Base-by-base conservation (phyloP, 1,284 basidiomycete genomes). In the Ceratobasidium sp. region DNA sequence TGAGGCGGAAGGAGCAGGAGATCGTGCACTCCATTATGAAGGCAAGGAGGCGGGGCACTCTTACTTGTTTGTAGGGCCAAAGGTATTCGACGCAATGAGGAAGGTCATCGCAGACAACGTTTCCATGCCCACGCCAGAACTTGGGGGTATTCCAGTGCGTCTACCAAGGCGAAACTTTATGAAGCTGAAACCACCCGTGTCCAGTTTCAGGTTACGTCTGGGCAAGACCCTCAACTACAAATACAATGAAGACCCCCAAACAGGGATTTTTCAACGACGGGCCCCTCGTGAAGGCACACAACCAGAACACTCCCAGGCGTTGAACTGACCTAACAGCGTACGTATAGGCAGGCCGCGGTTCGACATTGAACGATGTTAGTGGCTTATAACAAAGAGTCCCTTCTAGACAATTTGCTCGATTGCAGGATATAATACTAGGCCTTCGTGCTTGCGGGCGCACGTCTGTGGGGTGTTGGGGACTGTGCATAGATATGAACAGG, bases 201-300 rank as follows among this genome's bases (percentile, higher is more conserved):
- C n/a, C 2, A 2, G 29, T 11, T 76, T 78, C 54, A 86, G 92
- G 64, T 84, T 95, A 43, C 87, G 92, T 54, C 85, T 96, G 19
- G 94, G 93, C 56, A 94, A 94, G 81, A 89, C 89, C 24, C 80
- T 93, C 62, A 91, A 92, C 78, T 92, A 88, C 78, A 92, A 94
- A 80, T 92, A 86, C 83, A 88, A 90, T 77, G 93, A 95, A 81
- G 93, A 93, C 80, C 89, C 89, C 58, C 91, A 75, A 59, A 77
- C 75, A 63, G 77, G 76, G 8, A 79, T 92, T 39, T 96, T 95
- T 82, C 92, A 93, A 77, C 83, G 94, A 61, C 85, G 90, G 41
- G 94, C 96, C 83, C 93, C 94, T 19, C 83, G 92, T 77, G 92
- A 95, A 84, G 93, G 88, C 86, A 72, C 22, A 59, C 16, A 22